Percentiles rank a stretch among this genome's conserved stretches.
Evolutionary conservation across 768 basidiomycete species (phyloP).

Genomic region (Collybia nuda): DNA sequence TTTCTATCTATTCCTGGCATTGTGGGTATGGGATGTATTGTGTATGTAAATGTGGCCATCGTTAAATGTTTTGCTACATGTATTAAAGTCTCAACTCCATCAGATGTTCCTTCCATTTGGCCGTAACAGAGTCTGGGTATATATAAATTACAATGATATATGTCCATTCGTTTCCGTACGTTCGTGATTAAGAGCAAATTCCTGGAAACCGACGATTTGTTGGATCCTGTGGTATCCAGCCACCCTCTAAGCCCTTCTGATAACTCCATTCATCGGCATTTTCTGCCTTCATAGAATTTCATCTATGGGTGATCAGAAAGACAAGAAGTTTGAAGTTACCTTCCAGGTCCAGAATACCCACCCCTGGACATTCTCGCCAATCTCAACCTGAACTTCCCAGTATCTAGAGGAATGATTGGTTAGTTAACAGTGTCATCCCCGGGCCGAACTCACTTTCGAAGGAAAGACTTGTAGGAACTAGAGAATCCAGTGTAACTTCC

Average conservation of each 20-base stretch:
- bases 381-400: slow-evolving; percentile 77
- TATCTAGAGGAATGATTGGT: slow-evolving; percentile 41
- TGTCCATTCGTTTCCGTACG: too few species aligned
- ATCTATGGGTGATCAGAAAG: background rate
- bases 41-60: background rate
- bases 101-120: slow-evolving; percentile 1
- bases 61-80: slow-evolving; percentile 4
- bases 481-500: slow-evolving; percentile 61
- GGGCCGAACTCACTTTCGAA: slow-evolving; percentile 49
- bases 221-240: slow-evolving; percentile 76
- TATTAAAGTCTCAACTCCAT: background rate
- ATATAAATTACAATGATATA: too few species aligned
- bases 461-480: slow-evolving; percentile 57
- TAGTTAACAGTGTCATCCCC: background rate
- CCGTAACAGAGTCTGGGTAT: background rate
- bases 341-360: slow-evolving; percentile 86
- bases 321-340: slow-evolving; percentile 32
- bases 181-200: slow-evolving; percentile 44
- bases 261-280: slow-evolving; percentile 79
- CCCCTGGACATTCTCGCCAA: slow-evolving; percentile 70
- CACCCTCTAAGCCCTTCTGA: slow-evolving; percentile 67
- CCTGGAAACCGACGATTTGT: slow-evolving; percentile 64
- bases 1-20: background rate
- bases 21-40: background rate
- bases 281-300: slow-evolving; percentile 42